Base-by-base conservation (phyloP, 257 asterid genomes). In the Fraxinus excelsior region DNA sequence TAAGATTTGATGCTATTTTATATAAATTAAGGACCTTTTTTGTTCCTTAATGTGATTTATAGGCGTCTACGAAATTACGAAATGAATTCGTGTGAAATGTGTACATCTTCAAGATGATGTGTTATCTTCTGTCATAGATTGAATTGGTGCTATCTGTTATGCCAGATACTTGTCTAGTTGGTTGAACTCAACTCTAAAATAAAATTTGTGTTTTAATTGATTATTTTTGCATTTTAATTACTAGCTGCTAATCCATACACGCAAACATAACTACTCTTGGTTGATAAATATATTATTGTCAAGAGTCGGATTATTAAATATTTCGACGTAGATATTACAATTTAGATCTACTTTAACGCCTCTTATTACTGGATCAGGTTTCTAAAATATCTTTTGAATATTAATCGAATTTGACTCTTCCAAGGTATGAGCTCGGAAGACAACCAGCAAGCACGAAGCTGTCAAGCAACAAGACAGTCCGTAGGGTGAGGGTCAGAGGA, bases 341-440 rank as follows among this genome's bases (percentile, higher is more conserved):
- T 62, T 1, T 35, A 13, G 5, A 23, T 14, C 19, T 34, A 13
- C 29, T 26, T 29, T 74, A 11, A 23, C 21, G 0, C 7, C 2
- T 23, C n/a, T 13, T 74, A 12, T 14, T 37, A 23, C 58, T 69
- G 70, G 13, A 29, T 4, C 3, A 2, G 7, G 35, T 1, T 5
- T 29, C 26, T 18, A 34, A 21, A 28, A 25, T 19, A n/a, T 49
- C 16, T 28, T 67, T 44, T 21, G 18, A 6, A 73, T 26, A 18
- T 74, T 77, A 65, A 29, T 37, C 29, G 25, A 14, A 64, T 12
- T 53, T 26, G 73, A 29, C 53, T 10, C 12, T 31, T 31, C 34
- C 71, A 44, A 86, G 90, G 90, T 86, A 84, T 58, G 90, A 86
- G 85, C 79, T 86, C 7, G 90, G 90, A 42, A 78, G 87, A 23